Evolutionary conservation across 2,329 filamentous ascomycete species (phyloP).

Genomic region (Acrodontium crateriforme): DNA sequence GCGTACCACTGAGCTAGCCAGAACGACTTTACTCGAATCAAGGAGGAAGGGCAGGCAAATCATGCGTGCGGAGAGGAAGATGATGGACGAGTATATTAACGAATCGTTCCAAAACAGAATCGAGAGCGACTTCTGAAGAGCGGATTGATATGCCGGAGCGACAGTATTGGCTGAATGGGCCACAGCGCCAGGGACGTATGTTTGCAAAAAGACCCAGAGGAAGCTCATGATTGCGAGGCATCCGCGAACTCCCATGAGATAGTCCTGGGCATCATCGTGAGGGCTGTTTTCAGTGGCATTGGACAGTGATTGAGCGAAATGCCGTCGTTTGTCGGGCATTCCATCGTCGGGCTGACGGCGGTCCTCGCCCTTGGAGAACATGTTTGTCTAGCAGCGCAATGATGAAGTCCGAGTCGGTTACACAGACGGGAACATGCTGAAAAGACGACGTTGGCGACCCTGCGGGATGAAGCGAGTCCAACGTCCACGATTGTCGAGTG

Average conservation of each 20-base stretch:
- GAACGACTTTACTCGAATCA: constrained; percentile 18
- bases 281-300: not conserved
- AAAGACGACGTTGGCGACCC: too few relatives aligned
- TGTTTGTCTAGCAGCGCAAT: too few relatives aligned
- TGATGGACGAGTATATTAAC: constrained; percentile 31
- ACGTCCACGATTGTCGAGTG: too few relatives aligned
- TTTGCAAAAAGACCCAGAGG: constrained; percentile 30
- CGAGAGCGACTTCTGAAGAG: constrained; percentile 30
- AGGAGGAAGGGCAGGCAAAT: constrained; percentile 24
- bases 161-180: constrained; percentile 21
- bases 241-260: constrained; percentile 29
- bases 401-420: too few relatives aligned
- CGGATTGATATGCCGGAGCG: constrained; percentile 24
- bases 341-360: not conserved
- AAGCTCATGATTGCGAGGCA: constrained; percentile 28
- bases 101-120: constrained; percentile 33
- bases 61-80: constrained; percentile 31
- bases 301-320: constrained; percentile 4
- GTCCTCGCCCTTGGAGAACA: too few relatives aligned
- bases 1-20: constrained; percentile 27
- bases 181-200: constrained; percentile 29
- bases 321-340: constrained; percentile 1
- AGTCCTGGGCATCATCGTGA: constrained; percentile 11
- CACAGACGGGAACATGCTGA: too few relatives aligned
- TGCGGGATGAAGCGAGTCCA: too few relatives aligned